Conservation (phyloP, 495 filamentous ascomycete species). For the Cairneyella variabilis region DNA sequence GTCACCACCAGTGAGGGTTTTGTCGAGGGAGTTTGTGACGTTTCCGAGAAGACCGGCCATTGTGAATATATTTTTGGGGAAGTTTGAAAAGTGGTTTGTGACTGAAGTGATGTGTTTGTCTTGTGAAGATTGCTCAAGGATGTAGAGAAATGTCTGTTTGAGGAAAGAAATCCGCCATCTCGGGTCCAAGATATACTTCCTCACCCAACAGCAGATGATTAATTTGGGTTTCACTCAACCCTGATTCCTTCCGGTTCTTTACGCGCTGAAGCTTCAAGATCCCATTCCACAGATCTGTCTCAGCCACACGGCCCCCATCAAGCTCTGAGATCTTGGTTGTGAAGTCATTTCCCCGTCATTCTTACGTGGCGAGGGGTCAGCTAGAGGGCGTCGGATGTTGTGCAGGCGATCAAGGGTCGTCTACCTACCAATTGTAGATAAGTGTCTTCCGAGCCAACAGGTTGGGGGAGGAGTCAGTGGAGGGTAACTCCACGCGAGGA, state of each 20-base stretch:
- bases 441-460: too few relatives aligned
- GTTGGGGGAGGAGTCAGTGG: not conserved
- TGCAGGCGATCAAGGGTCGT: too few relatives aligned
- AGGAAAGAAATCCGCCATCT: not conserved
- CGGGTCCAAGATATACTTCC: not conserved
- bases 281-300: too few relatives aligned
- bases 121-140: not conserved
- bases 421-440: too few relatives aligned
- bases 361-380: not conserved
- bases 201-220: not conserved
- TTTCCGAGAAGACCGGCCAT: slow-evolving; percentile 31
- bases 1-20: slow-evolving; percentile 36
- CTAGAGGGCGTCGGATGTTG: not conserved
- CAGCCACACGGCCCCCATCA: too few relatives aligned
- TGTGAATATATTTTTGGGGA: slow-evolving; percentile 5
- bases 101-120: not conserved
- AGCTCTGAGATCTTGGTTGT: too few relatives aligned
- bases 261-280: too few relatives aligned
- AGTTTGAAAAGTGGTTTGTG: slow-evolving; percentile 3
- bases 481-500: not conserved
- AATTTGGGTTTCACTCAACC: not conserved
- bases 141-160: too few relatives aligned
- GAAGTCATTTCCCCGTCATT: not conserved
- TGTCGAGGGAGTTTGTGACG: slow-evolving; percentile 34
- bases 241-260: not conserved